Base-by-base conservation (phyloP, 306 rosid genomes). In the Fragaria ananassa region DNA sequence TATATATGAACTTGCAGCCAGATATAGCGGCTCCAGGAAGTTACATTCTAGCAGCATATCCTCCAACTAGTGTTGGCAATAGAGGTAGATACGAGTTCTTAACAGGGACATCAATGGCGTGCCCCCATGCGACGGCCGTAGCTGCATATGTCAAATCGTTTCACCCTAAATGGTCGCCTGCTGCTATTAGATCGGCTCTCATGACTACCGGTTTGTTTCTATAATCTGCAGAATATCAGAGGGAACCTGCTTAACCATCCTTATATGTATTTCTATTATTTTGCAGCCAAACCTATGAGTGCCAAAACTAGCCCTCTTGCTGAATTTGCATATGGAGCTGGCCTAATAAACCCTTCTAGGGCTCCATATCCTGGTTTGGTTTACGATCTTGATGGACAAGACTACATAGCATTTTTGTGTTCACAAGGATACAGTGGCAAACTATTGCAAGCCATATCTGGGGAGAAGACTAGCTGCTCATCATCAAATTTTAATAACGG, bases 101-200 rank as follows among this genome's bases (percentile, higher is more conserved):
- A 0, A 8, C 84, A 0, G 89, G 89, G 18, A 83, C 91, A 45
- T 89, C 93, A 70, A 85, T 89, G 93, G 79, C 93, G 0, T 87
- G 89, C 19, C 93, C 87, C 34, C 93, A 89, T 81, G 85, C 64
- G 8, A 3, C 85, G 0, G 88, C 39, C 0, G 81, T 61, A 1
- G 92, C 90, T 9, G 88, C 90, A 18, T 86, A 81, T 6, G 69
- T 89, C 64, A 89, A 89, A 71, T 89, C 91, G 19, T 81, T 85
- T 46, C 81, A 89, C 17, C 87, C 85, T 3, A 53, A 42, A 19
- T 89, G 87, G 93, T 83, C 89, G 0, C 87, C 89, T 8, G 86
- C 88, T 3, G 81, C 79, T 31, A 78, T 85, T 56, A 79, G 60
- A 31, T 88, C 88, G 3, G 83, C 90, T 0, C 72, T 87, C 1